Conservation (phyloP, 1,284 basidiomycete species). For the Microbotryum intermedium region DNA sequence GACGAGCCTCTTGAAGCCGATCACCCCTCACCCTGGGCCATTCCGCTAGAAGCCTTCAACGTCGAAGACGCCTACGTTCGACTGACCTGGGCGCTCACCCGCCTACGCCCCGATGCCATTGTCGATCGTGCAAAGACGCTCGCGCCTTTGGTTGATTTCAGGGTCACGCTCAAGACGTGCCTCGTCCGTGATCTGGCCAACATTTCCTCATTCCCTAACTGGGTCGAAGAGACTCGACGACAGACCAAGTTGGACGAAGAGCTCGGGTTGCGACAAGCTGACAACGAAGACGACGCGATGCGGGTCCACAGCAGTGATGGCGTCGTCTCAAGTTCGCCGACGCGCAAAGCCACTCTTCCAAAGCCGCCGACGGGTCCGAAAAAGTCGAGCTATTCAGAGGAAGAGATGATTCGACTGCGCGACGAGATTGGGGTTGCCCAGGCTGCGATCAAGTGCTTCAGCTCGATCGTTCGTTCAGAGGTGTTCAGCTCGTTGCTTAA, state of each 20-base stretch:
- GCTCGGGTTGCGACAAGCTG: no score
- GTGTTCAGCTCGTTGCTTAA: not conserved
- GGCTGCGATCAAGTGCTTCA: conserved; percentile 14
- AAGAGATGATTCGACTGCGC: conserved; percentile 21
- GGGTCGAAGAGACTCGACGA: not conserved
- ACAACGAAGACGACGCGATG: no score
- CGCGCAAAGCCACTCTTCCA: no score
- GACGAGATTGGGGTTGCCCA: conserved; percentile 25
- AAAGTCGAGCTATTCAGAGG: conserved; percentile 4
- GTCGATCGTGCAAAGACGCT: not conserved
- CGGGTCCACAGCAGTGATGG: no score
- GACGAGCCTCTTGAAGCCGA: not conserved
- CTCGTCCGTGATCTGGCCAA: conserved; percentile 22
- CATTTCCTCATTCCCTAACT: conserved; percentile 13
- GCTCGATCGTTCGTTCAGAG: not conserved
- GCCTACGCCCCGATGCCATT: conserved; percentile 2
- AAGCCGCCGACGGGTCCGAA: no score
- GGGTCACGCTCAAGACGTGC: not conserved
- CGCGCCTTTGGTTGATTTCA: conserved; percentile 4
- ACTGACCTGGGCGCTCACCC: conserved; percentile 14
- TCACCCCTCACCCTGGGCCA: not conserved
- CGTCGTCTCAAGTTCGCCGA: no score
- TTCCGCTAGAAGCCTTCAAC: conserved; percentile 9
- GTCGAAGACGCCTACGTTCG: conserved; percentile 21
- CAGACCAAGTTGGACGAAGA: no score